These are phyloP conservation scores for Phyllosticta citriasiana DNA, from an alignment of 2,329 filamentous ascomycete species.

Conservation along the genomic window DNA sequence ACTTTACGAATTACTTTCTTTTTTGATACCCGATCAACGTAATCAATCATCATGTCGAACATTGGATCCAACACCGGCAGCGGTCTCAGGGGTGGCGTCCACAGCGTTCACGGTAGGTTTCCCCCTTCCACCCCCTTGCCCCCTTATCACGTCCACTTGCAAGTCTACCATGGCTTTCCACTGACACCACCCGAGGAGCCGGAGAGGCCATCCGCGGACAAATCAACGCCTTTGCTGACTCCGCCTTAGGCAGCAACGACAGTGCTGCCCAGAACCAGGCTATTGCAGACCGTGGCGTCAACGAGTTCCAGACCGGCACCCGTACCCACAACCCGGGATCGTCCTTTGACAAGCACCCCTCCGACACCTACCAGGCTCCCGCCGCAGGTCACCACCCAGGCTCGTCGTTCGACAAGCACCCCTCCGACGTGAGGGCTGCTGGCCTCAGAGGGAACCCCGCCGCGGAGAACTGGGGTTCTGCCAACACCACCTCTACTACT, in stretches of 20 bases:
- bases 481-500: neutral
- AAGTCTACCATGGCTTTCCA: constrained; percentile 11
- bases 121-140: neutral
- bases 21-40: constrained; percentile 14
- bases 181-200: constrained; percentile 19
- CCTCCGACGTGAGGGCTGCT: constrained; percentile 13
- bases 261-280: constrained; percentile 21
- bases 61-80: constrained; percentile 20
- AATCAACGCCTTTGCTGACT: constrained; percentile 26
- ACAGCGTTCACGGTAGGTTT: constrained; percentile 24
- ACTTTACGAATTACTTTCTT: neutral
- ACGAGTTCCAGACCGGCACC: constrained; percentile 22
- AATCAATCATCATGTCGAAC: constrained; percentile 15
- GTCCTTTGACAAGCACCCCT: neutral
- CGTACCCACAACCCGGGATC: constrained; percentile 9
- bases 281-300: constrained; percentile 23
- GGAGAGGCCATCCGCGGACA: constrained; percentile 31
- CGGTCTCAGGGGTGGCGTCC: constrained; percentile 24
- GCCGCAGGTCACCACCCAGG: constrained; percentile 21
- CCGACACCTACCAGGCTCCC: constrained; percentile 2
- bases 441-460: constrained; percentile 15
- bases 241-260: constrained; percentile 21
- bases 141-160: neutral
- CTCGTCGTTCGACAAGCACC: constrained; percentile 19
- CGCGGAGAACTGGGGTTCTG: neutral